Percentiles rank a stretch among this genome's conserved stretches.
Conservation (phyloP, 176 grass and related monocot genomes). For the Musa beccarii region DNA sequence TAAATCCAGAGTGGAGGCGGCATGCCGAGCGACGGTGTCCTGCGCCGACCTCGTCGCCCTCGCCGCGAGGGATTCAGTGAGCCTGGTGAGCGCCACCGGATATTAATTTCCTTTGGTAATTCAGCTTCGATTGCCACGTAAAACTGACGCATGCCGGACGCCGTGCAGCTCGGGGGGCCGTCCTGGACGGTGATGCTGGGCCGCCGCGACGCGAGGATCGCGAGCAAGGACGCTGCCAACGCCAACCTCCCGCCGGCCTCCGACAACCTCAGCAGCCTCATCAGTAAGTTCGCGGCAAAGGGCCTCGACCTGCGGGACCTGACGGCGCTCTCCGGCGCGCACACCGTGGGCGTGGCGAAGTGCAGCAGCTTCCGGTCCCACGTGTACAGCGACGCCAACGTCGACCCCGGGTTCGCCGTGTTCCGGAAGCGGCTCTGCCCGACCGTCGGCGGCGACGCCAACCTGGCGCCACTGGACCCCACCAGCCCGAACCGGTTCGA, state of each 20-base stretch:
- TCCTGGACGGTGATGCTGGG: background rate
- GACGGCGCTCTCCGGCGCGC: conserved; percentile 16
- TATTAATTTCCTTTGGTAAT: too few species aligned
- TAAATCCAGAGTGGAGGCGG: conserved; percentile 21
- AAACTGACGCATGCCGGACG: too few species aligned
- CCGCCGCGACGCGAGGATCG: background rate
- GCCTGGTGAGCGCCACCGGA: background rate
- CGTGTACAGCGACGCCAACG: conserved; percentile 3
- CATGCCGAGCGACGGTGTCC: conserved; percentile 29
- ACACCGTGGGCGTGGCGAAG: background rate
- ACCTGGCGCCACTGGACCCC: conserved; percentile 4
- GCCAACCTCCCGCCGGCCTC: conserved; percentile 7
- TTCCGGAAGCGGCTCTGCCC: conserved; percentile 7
- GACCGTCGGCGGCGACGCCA: background rate
- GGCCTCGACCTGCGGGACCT: conserved; percentile 4
- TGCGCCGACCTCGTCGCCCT: conserved; percentile 20
- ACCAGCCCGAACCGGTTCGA: conserved; percentile 12
- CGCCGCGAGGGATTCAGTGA: conserved; percentile 3
- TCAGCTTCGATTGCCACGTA: too few species aligned
- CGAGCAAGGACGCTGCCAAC: conserved; percentile 5
- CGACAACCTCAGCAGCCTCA: background rate
- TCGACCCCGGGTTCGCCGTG: conserved; percentile 12
- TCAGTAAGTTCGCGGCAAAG: conserved; percentile 9
- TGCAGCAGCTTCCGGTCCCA: conserved; percentile 12
- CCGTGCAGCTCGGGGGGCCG: conserved; percentile 4